Base-by-base conservation (phyloP, 345 rosid genomes). In the Theobroma cacao region DNA sequence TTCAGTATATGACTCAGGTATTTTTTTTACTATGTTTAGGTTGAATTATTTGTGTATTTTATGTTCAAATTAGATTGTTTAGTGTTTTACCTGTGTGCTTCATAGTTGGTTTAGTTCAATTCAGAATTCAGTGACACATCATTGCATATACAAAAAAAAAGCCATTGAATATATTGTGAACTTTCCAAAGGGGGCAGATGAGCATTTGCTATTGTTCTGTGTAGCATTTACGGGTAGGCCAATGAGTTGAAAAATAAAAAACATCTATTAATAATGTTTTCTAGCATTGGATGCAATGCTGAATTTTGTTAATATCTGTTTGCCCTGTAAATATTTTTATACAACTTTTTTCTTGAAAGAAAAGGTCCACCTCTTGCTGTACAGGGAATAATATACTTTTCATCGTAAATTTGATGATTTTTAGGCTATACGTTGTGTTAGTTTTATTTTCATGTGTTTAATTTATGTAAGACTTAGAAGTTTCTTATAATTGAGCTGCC, bases 1-100 rank as follows among this genome's bases (percentile, higher is more conserved):
- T 94, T 76, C 76, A 85, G 86, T 80, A 85, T 80, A 87, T 94
- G 97, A 96, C 99, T 28, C 97, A 92, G 93, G 99, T 94, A 45
- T 17, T 45, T 17, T 38, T 75, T 41, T 53, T 14, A 11, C 1
- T n/a, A 24, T 45, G 7, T 14, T 15, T 58, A 5, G 9, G 55
- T 76, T 13, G 24, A 17, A 63, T 69, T n/a, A 4, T 66, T 67
- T 7, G 31, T 22, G 3, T n/a, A 11, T 7, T 56, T 31, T 31
- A 14, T 63, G 73, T 45, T 12, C 36, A 43, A 38, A 59, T 56
- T 45, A 30, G 1, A 36, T 26, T 50, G 26, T 33, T 52, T 26
- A n/a, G 20, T 47, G 7, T 36, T 36, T 9, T 9, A 20, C 1
- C 5, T 64, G 47, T 3, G 69, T 64, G 15, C 52, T 20, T 8